Conservation (phyloP, 2,329 filamentous ascomycete species). For the Colletotrichum eremochloae region DNA sequence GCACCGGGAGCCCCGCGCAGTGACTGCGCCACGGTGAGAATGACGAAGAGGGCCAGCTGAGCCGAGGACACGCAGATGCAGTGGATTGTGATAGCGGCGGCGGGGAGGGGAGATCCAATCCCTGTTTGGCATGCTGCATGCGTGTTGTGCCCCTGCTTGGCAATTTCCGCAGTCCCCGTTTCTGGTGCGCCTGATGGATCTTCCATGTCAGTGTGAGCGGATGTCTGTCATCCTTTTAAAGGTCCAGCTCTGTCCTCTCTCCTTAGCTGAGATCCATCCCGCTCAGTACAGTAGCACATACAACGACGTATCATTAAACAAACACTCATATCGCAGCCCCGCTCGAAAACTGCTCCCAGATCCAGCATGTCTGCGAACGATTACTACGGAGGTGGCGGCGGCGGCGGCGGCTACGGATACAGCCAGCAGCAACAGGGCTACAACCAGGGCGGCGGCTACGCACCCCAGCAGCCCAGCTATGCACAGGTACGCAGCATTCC, state of each 20-base stretch:
- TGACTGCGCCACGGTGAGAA: conserved; percentile 33
- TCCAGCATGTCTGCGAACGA: conserved; percentile 54
- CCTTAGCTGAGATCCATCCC: background rate
- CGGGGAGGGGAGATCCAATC: conserved; percentile 4
- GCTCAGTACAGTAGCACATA: background rate
- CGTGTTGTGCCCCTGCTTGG: conserved; percentile 19
- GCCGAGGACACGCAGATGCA: conserved; percentile 7
- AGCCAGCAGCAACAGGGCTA: conserved; percentile 42
- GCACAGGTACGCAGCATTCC: conserved; percentile 45
- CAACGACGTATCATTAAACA: background rate
- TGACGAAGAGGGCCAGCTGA: conserved; percentile 11
- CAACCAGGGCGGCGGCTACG: conserved; percentile 44
- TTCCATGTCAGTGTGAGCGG: background rate
- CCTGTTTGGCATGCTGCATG: background rate
- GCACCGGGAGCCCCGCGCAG: conserved; percentile 17
- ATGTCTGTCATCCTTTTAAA: conserved; percentile 17
- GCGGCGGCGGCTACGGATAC: conserved; percentile 43
- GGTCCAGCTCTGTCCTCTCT: conserved; percentile 7
- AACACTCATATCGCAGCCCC: background rate
- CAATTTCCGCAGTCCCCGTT: conserved; percentile 38
- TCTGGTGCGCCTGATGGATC: background rate
- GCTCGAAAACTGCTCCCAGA: background rate
- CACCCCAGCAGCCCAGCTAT: conserved; percentile 44
- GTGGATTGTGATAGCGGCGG: conserved; percentile 3
- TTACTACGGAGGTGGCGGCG: conserved; percentile 53